These are phyloP conservation scores for Psilocybe sp. DNA, from an alignment of 768 basidiomycete species.

Conservation along the genomic window DNA sequence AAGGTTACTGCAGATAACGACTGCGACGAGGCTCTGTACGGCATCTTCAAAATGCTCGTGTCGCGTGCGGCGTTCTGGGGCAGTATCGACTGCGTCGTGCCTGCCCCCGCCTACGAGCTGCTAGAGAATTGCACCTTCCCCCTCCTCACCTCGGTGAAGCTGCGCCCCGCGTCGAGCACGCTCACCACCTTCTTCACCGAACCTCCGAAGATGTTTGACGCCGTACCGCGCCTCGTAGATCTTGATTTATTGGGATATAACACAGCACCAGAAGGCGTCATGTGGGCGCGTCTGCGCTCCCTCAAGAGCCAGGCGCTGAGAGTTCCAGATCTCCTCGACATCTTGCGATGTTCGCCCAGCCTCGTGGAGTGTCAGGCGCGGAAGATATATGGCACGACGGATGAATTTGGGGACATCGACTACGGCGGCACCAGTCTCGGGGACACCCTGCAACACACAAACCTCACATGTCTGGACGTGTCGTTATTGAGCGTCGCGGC, in stretches of 20 bases:
- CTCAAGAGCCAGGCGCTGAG: conserved; percentile 23
- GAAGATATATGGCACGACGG: conserved; percentile 16
- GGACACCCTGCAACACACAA: conserved; percentile 6
- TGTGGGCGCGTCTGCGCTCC: conserved; percentile 18
- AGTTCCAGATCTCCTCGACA: conserved; percentile 18
- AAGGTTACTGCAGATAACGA: conserved; percentile 15
- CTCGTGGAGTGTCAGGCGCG: conserved; percentile 20
- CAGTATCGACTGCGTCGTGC: conserved; percentile 19
- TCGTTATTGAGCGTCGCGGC: conserved; percentile 19
- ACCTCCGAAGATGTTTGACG: conserved; percentile 21
- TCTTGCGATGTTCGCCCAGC: conserved; percentile 15
- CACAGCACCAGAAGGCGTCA: conserved; percentile 18
- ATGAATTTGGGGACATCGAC: no score
- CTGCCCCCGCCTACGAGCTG: conserved; percentile 20
- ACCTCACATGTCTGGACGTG: conserved; percentile 16
- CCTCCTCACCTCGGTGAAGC: conserved; percentile 10
- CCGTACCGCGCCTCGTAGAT: conserved; percentile 16
- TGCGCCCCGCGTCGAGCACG: conserved; percentile 19
- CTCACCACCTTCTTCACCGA: conserved; percentile 20
- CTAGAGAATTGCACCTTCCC: conserved; percentile 17
- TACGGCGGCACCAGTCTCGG: neutral
- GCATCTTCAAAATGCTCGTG: conserved; percentile 18
- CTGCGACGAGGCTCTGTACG: conserved; percentile 16
- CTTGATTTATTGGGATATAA: conserved; percentile 23
- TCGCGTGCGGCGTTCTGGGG: conserved; percentile 18